A percentile compares a stretch with the other conserved stretches of the same genome.
phyloP scores from a whole-genome alignment of 352 stramenopile species.

The Phytophthora citrophthora region DNA sequence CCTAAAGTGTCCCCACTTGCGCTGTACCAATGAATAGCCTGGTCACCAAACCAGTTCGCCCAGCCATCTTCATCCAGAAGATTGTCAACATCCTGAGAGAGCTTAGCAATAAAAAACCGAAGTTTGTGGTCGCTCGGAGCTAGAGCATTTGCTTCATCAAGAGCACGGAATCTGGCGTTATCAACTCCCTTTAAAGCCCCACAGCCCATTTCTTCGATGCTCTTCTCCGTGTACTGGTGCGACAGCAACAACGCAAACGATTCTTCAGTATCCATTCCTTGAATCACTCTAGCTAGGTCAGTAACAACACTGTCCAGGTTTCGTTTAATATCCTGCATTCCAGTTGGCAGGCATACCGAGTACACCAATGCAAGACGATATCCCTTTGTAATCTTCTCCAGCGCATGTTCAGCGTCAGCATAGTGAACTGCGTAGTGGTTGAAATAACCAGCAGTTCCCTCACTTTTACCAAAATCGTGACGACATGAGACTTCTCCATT shows the following conservation, averaged over 20 bases:
- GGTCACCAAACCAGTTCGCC: neutral
- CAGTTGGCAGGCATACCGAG: slow-evolving; percentile 29
- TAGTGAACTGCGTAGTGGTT: slow-evolving; percentile 35
- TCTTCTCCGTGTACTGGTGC: slow-evolving; percentile 33
- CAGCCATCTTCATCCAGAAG: slow-evolving; percentile 4
- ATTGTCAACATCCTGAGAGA: slow-evolving; percentile 10
- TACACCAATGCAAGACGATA: slow-evolving; percentile 34
- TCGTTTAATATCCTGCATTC: slow-evolving; percentile 12
- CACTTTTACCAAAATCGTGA: slow-evolving; percentile 30
- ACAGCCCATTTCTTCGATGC: slow-evolving; percentile 14
- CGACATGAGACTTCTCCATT: slow-evolving; percentile 2
- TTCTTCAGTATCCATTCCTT: slow-evolving; percentile 16
- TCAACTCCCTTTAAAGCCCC: slow-evolving; percentile 29
- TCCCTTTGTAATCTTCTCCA: slow-evolving; percentile 27
- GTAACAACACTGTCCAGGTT: slow-evolving; percentile 23
- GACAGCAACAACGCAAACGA: slow-evolving; percentile 18
- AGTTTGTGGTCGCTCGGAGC: slow-evolving; percentile 11
- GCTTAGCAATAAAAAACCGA: slow-evolving; percentile 16
- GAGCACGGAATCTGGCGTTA: slow-evolving; percentile 19
- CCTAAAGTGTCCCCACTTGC: neutral
- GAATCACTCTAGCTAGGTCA: no score
- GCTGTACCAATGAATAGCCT: neutral
- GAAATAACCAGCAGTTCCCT: slow-evolving; percentile 11
- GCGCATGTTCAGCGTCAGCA: slow-evolving; percentile 27
- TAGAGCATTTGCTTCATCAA: slow-evolving; percentile 25